Conservation (phyloP, 305 asterid genomes). For the Ilex paraguariensis region DNA sequence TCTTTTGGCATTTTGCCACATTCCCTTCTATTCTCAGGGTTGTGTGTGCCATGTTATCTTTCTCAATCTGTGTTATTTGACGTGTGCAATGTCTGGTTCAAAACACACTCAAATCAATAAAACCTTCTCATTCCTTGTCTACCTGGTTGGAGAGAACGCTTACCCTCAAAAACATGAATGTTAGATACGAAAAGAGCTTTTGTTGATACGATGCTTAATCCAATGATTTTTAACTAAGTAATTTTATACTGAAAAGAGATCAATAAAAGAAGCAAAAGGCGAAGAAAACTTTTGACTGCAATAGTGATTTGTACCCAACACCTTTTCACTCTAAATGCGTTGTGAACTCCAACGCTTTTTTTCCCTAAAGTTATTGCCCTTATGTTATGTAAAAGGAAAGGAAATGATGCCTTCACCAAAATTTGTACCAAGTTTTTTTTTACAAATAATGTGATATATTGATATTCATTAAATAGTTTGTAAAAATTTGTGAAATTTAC, state of each 20-base stretch:
- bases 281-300: constrained; percentile 36
- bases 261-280: constrained; percentile 23
- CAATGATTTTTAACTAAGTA: constrained; percentile 10
- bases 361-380: constrained; percentile 28
- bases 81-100: background rate
- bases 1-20: constrained; percentile 42
- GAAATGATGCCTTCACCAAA: no score
- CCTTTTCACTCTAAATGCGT: constrained; percentile 20
- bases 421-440: no score
- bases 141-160: background rate
- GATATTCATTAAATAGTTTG: no score
- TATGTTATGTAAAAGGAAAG: constrained; percentile 1
- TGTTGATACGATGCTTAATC: constrained; percentile 19
- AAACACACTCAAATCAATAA: no score
- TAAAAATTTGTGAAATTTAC: no score
- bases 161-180: constrained; percentile 16
- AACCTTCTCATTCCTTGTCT: no score
- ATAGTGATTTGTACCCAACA: constrained; percentile 18
- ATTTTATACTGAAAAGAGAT: constrained; percentile 11
- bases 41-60: background rate
- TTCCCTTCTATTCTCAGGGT: constrained; percentile 21
- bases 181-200: constrained; percentile 15
- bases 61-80: no score
- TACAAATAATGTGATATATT: no score
- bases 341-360: constrained; percentile 21